A percentile compares a stretch with the other conserved stretches of the same genome.
Conservation (phyloP, 306 rosid species). For the Geum urbanum region DNA sequence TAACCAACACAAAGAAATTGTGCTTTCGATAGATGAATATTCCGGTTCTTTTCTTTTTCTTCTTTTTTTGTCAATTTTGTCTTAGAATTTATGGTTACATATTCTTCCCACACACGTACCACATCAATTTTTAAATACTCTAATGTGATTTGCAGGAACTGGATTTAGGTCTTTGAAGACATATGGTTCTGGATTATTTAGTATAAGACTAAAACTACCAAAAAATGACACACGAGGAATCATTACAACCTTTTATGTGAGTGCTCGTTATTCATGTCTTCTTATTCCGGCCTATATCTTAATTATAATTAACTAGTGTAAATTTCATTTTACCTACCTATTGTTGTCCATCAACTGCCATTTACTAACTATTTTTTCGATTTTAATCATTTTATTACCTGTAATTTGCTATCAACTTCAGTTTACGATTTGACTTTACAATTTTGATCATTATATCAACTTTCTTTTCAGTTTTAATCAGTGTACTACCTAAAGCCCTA, state of each 20-base stretch:
- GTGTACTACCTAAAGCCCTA: no score
- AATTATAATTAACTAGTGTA: no score
- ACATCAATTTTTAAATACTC: not conserved
- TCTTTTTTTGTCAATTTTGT: not conserved
- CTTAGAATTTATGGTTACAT: not conserved
- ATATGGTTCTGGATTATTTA: conserved; percentile 2
- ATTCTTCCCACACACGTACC: no score
- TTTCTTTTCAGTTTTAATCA: no score
- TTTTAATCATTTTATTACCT: not conserved
- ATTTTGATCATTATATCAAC: no score
- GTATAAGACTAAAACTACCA: conserved; percentile 8
- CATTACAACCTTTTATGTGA: conserved; percentile 30
- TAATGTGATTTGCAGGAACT: conserved; percentile 6
- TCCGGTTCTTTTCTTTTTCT: conserved; percentile 16
- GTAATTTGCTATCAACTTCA: no score
- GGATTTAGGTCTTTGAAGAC: not conserved
- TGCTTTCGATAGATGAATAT: conserved; percentile 20
- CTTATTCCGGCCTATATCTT: no score
- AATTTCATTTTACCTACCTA: no score
- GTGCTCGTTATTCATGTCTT: not conserved
- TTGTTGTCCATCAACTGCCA: no score
- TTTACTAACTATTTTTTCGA: not conserved
- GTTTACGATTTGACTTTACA: no score
- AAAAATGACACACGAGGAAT: not conserved
- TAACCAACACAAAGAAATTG: conserved; percentile 11